Base-by-base conservation (phyloP, 192 early-diverging fungal genomes). In the Coemansia sp. region DNA sequence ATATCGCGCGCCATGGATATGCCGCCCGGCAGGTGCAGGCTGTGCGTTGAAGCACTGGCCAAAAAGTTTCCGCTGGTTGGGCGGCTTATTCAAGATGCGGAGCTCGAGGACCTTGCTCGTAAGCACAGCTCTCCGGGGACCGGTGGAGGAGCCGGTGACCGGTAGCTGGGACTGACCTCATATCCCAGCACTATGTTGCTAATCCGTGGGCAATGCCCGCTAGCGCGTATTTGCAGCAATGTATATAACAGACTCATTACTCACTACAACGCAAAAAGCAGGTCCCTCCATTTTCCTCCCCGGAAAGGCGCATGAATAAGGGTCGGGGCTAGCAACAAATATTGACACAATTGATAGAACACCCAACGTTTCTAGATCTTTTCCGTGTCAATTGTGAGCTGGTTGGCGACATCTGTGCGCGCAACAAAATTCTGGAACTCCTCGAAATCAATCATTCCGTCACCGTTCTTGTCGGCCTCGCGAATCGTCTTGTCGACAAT, bases 401-500 rank as follows among this genome's bases (percentile, higher is more conserved):
- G 90, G 67, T 90, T 88, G 29, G 94, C 93, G 20, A 99, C 86
- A 72, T 98, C 91, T 0, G 95, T 98, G 41, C 85, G 86, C 29
- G 97, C 92, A n/a, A 99, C 92, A 78, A 94, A 89, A 46, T 86
- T 81, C 59, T 82, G 80, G 67, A 98, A 99, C 79, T 99, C 97
- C 6, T 92, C 90, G 80, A 98, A 99, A 15, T 87, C 90, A 39
- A 99, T 91, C 59, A 91, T 91, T 41, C 95, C 95, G 58, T 99
- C 97, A 58, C 81, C 82, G 61, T 97, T 87, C 77, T 82, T 83
- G 72, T 99, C 97, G 22, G 95, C 97, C 62, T 98, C 94, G 81
- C 95, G 90, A 54, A 99, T 97, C 6, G 95, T 97, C 81, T 98
- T 99, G 79, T 99, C 97, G 9, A 99, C 97, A 61, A 99, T 95